Base-by-base conservation (phyloP, 2,329 filamentous ascomycete species). In the Ophiocordyceps camponoti-leonardi region DNA sequence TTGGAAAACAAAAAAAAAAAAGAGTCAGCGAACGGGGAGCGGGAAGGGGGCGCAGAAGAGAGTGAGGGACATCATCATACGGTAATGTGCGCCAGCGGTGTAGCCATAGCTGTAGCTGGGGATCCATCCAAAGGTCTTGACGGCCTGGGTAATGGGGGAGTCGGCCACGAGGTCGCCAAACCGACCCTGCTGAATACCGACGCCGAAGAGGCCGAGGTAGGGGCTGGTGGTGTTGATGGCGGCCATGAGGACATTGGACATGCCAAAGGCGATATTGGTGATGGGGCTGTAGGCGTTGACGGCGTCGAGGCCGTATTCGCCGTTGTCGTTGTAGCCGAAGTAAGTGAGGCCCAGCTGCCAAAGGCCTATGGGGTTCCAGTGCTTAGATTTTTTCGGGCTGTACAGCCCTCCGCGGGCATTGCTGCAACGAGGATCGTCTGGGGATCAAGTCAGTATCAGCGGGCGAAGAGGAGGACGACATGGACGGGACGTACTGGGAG, bases 101-200 rank as follows among this genome's bases (percentile, higher is more conserved):
- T 80, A 87, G 44, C 79, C 81, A 56, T 83, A 86, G 40, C 79
- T 83, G 49, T 84, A 69, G 57, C 82, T 86, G 1, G 81, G 78
- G 43, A 86, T 82, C 47, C 63, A 65, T 10, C 73, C 72, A 47
- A 72, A 67, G 12, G 69, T 60, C 54, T 78, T 72, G 41, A 83
- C 72, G 44, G 81, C 62, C 55, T 79, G 61, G 51, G 73, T 62
- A 54, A 79, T 55, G 47, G 73, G 61, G 53, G 73, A 64, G 52
- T 72, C 61, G 57, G 72, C 64, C 47, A 72, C 57, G 55, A 63
- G 63, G 48, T 62, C 57, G 13, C 64, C 64, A 51, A 81, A 78
- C 31, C 63, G 69, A 43, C 72, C 71, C 14, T 69, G 66, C 2
- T 66, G 68, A 43, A 72, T 72, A 56, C 75, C 77, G 16, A 79